Percentiles rank a stretch among this genome's conserved stretches.
phyloP scores from a whole-genome alignment of 1,284 basidiomycete genomes.

The Pterula multifida region DNA sequence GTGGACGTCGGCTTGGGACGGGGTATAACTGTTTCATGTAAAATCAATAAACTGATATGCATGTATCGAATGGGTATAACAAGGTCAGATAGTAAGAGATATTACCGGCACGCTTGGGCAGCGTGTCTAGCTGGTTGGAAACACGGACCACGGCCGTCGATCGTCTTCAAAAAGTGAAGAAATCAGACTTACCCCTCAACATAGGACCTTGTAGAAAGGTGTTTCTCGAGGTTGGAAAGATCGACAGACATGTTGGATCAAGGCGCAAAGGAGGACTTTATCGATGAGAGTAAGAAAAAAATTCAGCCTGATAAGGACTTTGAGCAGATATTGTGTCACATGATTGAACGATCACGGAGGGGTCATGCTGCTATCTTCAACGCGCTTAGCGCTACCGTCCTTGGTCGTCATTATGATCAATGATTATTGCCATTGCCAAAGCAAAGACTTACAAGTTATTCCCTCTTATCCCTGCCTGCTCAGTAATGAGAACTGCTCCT shows the following conservation, averaged over 20 bases:
- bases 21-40: slow-evolving; percentile 75
- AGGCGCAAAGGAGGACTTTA: slow-evolving; percentile 5
- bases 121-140: slow-evolving; percentile 87
- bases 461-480: no score
- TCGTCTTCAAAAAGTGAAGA: slow-evolving; percentile 11
- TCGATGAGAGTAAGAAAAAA: background rate
- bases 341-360: no score
- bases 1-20: slow-evolving; percentile 93
- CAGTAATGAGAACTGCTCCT: no score
- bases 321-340: no score
- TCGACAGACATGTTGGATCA: slow-evolving; percentile 54
- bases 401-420: no score
- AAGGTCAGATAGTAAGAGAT: slow-evolving; percentile 24
- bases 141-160: slow-evolving; percentile 44
- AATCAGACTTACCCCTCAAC: slow-evolving; percentile 73
- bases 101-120: slow-evolving; percentile 53
- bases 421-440: no score
- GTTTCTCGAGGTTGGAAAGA: slow-evolving; percentile 70
- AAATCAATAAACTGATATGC: slow-evolving; percentile 53
- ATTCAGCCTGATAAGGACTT: background rate
- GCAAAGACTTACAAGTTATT: no score
- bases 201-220: slow-evolving; percentile 81
- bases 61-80: no score
- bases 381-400: no score
- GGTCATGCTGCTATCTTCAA: no score